Base-by-base conservation (phyloP, 2,329 filamentous ascomycete species). In the Venturia asperata region DNA sequence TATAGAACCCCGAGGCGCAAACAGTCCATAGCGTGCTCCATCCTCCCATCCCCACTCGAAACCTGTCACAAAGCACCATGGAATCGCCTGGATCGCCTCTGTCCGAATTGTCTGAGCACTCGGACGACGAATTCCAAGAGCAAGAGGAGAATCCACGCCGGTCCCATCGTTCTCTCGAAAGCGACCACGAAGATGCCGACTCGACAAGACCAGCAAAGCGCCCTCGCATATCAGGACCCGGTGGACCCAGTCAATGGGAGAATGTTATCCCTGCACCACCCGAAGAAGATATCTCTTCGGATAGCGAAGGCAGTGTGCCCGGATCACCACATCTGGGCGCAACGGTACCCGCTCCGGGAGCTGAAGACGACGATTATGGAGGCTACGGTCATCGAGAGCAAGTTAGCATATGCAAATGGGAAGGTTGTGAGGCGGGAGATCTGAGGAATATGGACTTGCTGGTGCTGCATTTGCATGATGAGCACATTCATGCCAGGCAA, bases 401-500 rank as follows among this genome's bases (percentile, higher is more conserved):
- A 66, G 73, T 79, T 55, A 80, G 77, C 3, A 72, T 76, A 34
- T 82, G 80, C 71, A 77, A 80, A 55, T 82, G 80, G 80, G 77
- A 80, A 39, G 80, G 79, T 66, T 82, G 80, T 70, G 71, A 76
- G n/a, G 78, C 75, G 21, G 80, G 80, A 47, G 75, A 79, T 58
- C 71, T 80, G 39, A 74, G 76, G 41, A 82, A 82, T 69, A 82
- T 82, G 74, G 80, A 82, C 68, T 78, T 78, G 34, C 73, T 82
- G 56, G 80, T 82, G 63, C 74, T 77, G 66, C 80, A 82, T 70
- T 77, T 82, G 52, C 93, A 97, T 77, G 89, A 92, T 72, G 91
- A 93, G 66, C 94, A 99, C 77, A 96, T 97, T 72, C 91, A 94
- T 73, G 91, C 87, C 67, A 86, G 92, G 64, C 90, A 94, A 78